phyloP scores from a whole-genome alignment of 192 early-diverging fungal genomes.

The Lunasporangiospora selenospora region DNA sequence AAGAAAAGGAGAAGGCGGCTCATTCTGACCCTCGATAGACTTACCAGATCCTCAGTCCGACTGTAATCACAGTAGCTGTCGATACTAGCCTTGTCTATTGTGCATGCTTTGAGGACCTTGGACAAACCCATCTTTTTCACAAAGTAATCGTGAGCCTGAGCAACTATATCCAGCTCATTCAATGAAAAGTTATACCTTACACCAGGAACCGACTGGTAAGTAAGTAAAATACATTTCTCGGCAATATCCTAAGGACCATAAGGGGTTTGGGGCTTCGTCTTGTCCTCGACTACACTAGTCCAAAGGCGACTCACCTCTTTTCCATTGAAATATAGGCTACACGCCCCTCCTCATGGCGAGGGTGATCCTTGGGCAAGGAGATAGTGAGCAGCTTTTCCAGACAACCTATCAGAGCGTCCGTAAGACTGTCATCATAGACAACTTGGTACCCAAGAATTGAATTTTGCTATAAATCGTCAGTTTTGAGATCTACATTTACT shows the following conservation, averaged over 20 bases:
- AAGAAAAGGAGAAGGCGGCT: too few relatives aligned
- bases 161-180: constrained; percentile 29
- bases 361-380: constrained; percentile 21
- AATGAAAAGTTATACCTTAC: constrained; percentile 40
- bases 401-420: constrained; percentile 25
- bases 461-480: too few relatives aligned
- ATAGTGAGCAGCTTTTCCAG: constrained; percentile 17
- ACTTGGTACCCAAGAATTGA: too few relatives aligned
- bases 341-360: constrained; percentile 14
- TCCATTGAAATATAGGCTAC: constrained; percentile 37
- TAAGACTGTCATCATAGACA: constrained; percentile 38
- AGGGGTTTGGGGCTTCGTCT: too few relatives aligned
- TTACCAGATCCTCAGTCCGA: constrained; percentile 36
- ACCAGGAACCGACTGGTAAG: too few relatives aligned
- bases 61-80: constrained; percentile 24
- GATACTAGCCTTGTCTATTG: constrained; percentile 6
- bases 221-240: too few relatives aligned
- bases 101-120: neutral
- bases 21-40: too few relatives aligned
- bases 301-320: constrained; percentile 34
- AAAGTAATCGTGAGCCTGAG: constrained; percentile 40
- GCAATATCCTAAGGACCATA: too few relatives aligned
- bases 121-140: constrained; percentile 15
- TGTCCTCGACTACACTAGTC: too few relatives aligned
- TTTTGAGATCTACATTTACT: too few relatives aligned